Base-by-base conservation (phyloP, 345 rosid species). In the Brassica nigra region DNA sequence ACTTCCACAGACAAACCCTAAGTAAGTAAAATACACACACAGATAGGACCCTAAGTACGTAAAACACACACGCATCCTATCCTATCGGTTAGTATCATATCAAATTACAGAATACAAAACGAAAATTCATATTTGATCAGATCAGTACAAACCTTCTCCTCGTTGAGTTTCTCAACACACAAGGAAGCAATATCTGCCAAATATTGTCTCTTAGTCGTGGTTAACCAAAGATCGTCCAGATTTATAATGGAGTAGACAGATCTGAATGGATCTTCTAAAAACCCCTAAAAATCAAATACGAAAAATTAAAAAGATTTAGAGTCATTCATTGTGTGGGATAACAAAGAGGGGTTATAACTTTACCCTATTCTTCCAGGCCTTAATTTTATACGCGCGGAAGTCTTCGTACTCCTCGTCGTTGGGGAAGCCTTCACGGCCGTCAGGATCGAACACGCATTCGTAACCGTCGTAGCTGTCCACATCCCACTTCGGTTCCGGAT, bases 381-480 rank as follows among this genome's bases (percentile, higher is more conserved):
- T 14, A 8, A 2, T 16, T 23, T 9, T 49, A 5, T 6, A 3
- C 1, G 4, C 2, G 52, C 63, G 9, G 20, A 10, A 71, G 2
- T 58, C 36, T 1, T 58, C 0, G 29, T 72, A 72, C 1, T 7
- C 27, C 0, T 36, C 27, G 1, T 71, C 66, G 33, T 20, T 10
- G 55, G 34, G 2, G 55, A 71, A 71, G 7, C 4, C 2, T 2
- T 15, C 7, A 31, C 47, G 9, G 14, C 4, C 42, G 6, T 70
- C 29, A 3, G 66, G 23, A 71, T 58, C 66, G 8, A 16, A 20
- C 1, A 37, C 44, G 66, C 12, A 58, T 6, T 57, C 33, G 1
- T 33, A 27, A 55, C 49, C 75, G 12, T 57, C 75, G 65, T 16
- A 71, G 12, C 75, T 71, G 65, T 71, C 75, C 33, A 33, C 49